Evolutionary conservation across 345 rosid species (phyloP), one percentile per base, ranked within the genome.

Genomic region (Pugionium dolabratum): DNA sequence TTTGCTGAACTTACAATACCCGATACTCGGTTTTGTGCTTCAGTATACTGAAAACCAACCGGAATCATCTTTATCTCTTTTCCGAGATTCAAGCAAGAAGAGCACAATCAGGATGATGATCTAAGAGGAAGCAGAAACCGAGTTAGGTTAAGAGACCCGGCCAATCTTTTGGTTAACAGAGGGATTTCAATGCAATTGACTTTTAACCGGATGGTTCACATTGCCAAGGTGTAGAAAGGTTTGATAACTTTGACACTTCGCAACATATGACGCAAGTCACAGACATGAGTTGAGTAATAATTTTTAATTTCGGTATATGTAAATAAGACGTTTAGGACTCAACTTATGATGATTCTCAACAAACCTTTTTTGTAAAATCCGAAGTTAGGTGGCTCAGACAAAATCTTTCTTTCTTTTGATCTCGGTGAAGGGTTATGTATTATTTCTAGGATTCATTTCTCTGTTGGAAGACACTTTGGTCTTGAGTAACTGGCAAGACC

Each of bases 1-100:
- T 36, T 44, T 62, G 31, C 58, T 63, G 46, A 41, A 64, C 75
- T 63, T 55, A 64, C 76, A 50, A 42, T 41, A 60, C 47, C 51
- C 0, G 64, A 54, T 7, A 18, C 34, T 54, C 43, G 45, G 47
- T 41, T 40, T 7, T 47, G 47, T 2, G 50, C 49, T 46, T 69
- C 37, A 34, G 33, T 52, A 18, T 34, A 18, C 37, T 28, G 39
- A 44, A 18, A 70, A 45, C 41, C 18, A 53, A 36, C 47, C n/a
- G 25, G 50, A 54, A 62, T 54, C 51, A 37, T 29, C 40, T 51
- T 18, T 18, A 18, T 18, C 18, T 18, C 18, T 0, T 18, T 18
- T 18, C 18, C 4, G 66, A 61, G 34, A 54, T 44, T 26, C 26
- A 0, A 35, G 59, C 29, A 27, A 48, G 59, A 64, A 71, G 18